Evolutionary conservation across 345 rosid species (phyloP), one percentile per base, ranked within the genome.

Genomic region (Eucalyptus paniculata): DNA sequence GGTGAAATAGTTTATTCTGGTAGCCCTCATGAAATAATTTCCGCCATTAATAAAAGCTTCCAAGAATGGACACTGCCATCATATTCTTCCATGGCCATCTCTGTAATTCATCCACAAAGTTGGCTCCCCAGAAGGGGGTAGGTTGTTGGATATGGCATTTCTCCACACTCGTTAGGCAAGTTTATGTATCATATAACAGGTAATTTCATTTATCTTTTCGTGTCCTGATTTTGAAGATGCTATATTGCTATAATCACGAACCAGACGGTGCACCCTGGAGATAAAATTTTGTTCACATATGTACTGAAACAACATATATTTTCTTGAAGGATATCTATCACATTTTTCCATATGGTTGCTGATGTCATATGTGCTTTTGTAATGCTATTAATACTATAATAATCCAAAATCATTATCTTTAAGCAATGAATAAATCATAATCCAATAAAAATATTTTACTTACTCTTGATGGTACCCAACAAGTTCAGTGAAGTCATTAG

Each of bases 391-490:
- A 77, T 11, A 77, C 28, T 21, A 40, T 40, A 23, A 40, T 4
- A 40, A 40, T 40, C 47, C 47, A 21, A 77, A 77, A 40, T 37
- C 85, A 77, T 40, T 40, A 40, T 40, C 30, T 40, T 77, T 77
- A 40, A 77, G 30, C 30, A 77, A 40, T 89, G 62, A 83, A 81
- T 56, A 87, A 23, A 72, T 88, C 83, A 86, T n/a, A 91, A 44
- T 10, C 85, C n/a, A 30, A 21, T 62, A 87, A 85, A 90, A 50
- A 69, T 72, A 81, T 87, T 40, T 60, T 83, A 88, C 97, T 92
- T 93, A 97, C 99, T 97, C 98, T 92, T 97, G 99, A 93, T 97
- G 99, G 93, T 96, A 97, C 93, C 95, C 97, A 86, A 96, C 99
- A 32, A 98, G 97, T 92, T 97, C 99, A 42, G 97, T 97, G 91